phyloP scores from a whole-genome alignment of 2,329 filamentous ascomycete species.

The Aspergillus intermedius region DNA sequence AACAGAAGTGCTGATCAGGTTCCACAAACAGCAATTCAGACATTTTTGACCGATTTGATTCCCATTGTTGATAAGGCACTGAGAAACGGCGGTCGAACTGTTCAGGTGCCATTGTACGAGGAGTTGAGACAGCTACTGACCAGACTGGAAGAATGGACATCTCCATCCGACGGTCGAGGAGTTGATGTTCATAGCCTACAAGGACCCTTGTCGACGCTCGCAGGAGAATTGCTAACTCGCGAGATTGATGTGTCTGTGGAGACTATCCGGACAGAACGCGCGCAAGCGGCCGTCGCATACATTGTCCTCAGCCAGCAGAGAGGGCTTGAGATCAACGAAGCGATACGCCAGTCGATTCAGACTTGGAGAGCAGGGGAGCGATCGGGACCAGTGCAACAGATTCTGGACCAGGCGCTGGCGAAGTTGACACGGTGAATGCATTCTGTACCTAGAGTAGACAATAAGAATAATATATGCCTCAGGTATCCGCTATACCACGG shows the following conservation, averaged over 20 bases:
- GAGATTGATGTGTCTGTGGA: conserved; percentile 32
- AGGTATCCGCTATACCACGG: not conserved
- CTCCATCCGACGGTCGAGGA: conserved; percentile 6
- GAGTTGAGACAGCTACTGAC: conserved; percentile 28
- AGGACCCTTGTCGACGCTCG: conserved; percentile 21
- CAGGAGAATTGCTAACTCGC: conserved; percentile 22
- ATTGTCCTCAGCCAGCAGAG: conserved; percentile 20
- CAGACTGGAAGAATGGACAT: conserved; percentile 21
- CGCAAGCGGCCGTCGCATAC: conserved; percentile 29
- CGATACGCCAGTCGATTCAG: conserved; percentile 18
- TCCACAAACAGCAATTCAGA: conserved; percentile 23
- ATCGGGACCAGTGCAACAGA: conserved; percentile 30
- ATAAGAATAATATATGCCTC: not conserved
- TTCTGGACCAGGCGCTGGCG: conserved; percentile 27
- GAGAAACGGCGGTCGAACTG: conserved; percentile 26
- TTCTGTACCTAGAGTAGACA: no score
- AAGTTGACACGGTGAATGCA: conserved; percentile 2
- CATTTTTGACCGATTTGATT: conserved; percentile 23
- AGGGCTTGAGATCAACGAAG: conserved; percentile 14
- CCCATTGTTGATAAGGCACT: conserved; percentile 25
- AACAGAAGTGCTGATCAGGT: not conserved
- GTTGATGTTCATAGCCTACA: conserved; percentile 19
- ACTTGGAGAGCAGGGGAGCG: conserved; percentile 35
- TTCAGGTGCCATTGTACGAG: conserved; percentile 30
- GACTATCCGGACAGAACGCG: conserved; percentile 31